phyloP scores from a whole-genome alignment of 2,329 filamentous ascomycete genomes.

The Fusarium stilboides region DNA sequence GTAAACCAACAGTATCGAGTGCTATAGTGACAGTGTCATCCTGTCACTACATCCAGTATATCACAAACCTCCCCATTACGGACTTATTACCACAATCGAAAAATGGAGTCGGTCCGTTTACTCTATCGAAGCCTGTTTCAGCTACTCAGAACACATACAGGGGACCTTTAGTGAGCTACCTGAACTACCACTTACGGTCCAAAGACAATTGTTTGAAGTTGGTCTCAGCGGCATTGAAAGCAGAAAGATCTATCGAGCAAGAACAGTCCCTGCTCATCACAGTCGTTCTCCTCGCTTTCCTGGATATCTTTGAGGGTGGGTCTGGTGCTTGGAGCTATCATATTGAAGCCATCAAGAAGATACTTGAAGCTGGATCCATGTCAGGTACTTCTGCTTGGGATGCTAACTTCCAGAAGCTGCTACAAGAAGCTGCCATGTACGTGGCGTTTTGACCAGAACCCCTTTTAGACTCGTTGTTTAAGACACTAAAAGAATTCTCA shows the following conservation, averaged over 20 bases:
- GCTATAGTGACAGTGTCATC: background rate
- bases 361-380: background rate
- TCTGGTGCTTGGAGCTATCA: background rate
- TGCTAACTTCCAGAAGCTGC: background rate
- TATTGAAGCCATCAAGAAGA: background rate
- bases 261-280: background rate
- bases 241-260: no score
- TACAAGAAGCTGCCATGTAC: background rate
- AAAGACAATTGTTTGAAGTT: background rate
- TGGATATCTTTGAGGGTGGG: conserved; percentile 2
- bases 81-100: background rate
- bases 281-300: background rate
- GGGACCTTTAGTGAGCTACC: background rate
- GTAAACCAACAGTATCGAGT: background rate
- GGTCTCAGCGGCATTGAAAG: background rate
- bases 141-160: background rate
- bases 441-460: background rate
- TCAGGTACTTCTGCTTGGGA: background rate
- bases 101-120: no score
- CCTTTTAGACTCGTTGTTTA: no score
- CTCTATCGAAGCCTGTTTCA: no score
- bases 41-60: background rate
- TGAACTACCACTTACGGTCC: background rate
- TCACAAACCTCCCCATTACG: background rate
- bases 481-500: no score